Conservation (phyloP, 2,329 filamentous ascomycete species). For the Cryphonectria nitschkei region DNA sequence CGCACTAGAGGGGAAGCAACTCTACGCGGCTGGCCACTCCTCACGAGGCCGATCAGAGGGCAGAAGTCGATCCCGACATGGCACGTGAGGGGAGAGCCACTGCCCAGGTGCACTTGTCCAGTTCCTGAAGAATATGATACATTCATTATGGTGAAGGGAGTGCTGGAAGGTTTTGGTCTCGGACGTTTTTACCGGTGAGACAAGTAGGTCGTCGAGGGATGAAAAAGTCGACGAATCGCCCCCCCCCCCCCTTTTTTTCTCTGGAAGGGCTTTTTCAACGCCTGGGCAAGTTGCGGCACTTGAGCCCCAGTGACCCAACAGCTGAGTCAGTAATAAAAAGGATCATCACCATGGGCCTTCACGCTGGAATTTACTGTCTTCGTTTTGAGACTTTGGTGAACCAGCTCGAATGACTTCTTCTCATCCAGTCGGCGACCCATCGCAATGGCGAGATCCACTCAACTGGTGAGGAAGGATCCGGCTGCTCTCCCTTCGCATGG, state of each 20-base stretch:
- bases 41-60: neutral
- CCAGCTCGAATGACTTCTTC: neutral
- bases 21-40: neutral
- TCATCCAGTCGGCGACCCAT: neutral
- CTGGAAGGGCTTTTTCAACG: neutral
- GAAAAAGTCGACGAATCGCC: neutral
- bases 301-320: neutral
- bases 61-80: neutral
- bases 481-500: neutral
- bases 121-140: neutral
- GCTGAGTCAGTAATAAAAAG: neutral
- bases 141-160: neutral
- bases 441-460: neutral
- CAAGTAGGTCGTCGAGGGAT: neutral
- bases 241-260: neutral
- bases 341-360: neutral
- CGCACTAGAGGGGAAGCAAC: neutral
- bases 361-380: neutral
- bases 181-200: constrained; percentile 1
- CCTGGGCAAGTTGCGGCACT: neutral
- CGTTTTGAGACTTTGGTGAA: neutral
- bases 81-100: neutral
- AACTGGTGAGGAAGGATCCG: neutral
- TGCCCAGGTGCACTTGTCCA: neutral
- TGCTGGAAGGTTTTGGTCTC: neutral